phyloP scores from a whole-genome alignment of 306 rosid species.

The Pterocarpus santalinus region DNA sequence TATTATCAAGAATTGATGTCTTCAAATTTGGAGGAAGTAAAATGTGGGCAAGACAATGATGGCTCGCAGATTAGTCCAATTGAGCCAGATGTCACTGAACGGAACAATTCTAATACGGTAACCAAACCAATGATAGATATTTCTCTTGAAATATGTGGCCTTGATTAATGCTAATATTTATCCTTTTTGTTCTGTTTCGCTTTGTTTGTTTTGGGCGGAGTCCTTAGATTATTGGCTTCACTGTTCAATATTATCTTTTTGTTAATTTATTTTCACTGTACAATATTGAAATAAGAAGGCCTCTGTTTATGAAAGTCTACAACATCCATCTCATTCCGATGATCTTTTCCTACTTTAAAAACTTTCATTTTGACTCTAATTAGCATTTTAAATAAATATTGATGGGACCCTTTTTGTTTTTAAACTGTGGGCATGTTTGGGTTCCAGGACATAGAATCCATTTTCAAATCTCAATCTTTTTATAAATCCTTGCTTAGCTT shows the following conservation, averaged over 20 bases:
- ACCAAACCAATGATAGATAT: constrained; percentile 44
- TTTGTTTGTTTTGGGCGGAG: constrained; percentile 54
- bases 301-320: constrained; percentile 42
- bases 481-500: constrained; percentile 8
- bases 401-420: constrained; percentile 28
- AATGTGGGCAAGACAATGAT: constrained; percentile 50
- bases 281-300: background rate
- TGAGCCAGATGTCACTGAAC: constrained; percentile 56
- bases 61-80: constrained; percentile 52
- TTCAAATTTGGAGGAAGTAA: constrained; percentile 56
- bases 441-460: constrained; percentile 9
- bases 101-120: constrained; percentile 61
- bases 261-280: too few relatives aligned
- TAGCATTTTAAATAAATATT: background rate
- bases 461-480: constrained; percentile 35
- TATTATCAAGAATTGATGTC: constrained; percentile 64
- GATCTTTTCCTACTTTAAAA: constrained; percentile 3
- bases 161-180: constrained; percentile 36
- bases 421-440: background rate
- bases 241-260: background rate
- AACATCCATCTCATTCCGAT: constrained; percentile 17
- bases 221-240: constrained; percentile 38
- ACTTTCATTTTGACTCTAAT: constrained; percentile 44
- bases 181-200: constrained; percentile 39
- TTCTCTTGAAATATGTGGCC: constrained; percentile 50